A percentile compares a stretch with the other conserved stretches of the same genome.
Conservation (phyloP, 2,329 filamentous ascomycete genomes). For the Trichoderma koningii region DNA sequence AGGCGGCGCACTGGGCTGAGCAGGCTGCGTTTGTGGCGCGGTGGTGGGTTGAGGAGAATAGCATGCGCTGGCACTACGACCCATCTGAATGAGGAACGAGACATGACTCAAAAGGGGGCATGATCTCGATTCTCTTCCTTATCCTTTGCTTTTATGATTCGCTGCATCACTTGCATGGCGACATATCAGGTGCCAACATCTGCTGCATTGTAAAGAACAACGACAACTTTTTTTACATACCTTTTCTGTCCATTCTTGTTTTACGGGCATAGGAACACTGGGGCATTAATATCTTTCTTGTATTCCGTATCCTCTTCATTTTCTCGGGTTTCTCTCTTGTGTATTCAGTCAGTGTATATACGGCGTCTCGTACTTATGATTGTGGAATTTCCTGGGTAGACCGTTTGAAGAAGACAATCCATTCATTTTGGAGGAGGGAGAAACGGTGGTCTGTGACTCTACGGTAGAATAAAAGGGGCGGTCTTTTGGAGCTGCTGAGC, state of each 20-base stretch:
- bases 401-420: conserved; percentile 9
- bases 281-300: conserved; percentile 21
- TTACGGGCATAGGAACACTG: conserved; percentile 15
- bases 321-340: conserved; percentile 1
- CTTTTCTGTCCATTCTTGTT: conserved; percentile 4
- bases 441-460: background rate
- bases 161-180: conserved; percentile 4
- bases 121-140: background rate
- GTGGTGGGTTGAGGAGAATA: conserved; percentile 35
- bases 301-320: background rate
- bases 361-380: conserved; percentile 26
- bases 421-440: background rate
- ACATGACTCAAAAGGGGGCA: background rate
- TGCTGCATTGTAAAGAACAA: conserved; percentile 2
- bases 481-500: background rate
- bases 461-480: conserved; percentile 9
- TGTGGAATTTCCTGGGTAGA: conserved; percentile 25
- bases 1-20: conserved; percentile 31
- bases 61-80: conserved; percentile 31
- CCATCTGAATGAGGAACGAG: background rate
- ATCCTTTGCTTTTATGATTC: background rate
- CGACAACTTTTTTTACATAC: background rate
- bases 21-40: conserved; percentile 31
- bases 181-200: conserved; percentile 9
- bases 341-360: conserved; percentile 24